Evolutionary conservation across 2,329 filamentous ascomycete species (phyloP).

Genomic region (Nemania diffusa): DNA sequence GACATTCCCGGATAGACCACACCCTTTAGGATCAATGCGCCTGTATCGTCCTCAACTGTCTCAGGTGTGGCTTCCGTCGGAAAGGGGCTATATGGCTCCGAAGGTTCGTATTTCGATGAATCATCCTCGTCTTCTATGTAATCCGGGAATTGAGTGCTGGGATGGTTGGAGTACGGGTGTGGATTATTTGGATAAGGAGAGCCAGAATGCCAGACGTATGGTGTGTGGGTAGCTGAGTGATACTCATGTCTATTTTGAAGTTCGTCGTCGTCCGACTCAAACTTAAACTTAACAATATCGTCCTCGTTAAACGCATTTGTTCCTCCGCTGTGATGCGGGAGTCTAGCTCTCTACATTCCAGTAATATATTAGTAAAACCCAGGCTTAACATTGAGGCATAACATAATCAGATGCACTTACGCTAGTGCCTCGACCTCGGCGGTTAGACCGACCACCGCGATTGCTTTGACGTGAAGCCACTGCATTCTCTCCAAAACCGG

Average conservation of each 20-base stretch:
- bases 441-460: constrained; percentile 32
- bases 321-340: constrained; percentile 3
- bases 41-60: constrained; percentile 41
- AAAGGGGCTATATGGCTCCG: constrained; percentile 45
- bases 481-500: constrained; percentile 45
- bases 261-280: constrained; percentile 38
- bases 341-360: constrained; percentile 16
- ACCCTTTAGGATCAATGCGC: constrained; percentile 67
- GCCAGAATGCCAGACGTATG: constrained; percentile 28
- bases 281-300: constrained; percentile 40
- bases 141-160: constrained; percentile 28
- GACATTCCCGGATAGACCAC: constrained; percentile 81
- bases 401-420: constrained; percentile 34
- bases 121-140: constrained; percentile 38
- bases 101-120: constrained; percentile 45
- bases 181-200: constrained; percentile 17
- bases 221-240: neutral
- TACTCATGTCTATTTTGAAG: constrained; percentile 26
- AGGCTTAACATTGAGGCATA: neutral
- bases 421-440: constrained; percentile 36
- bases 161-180: constrained; percentile 10
- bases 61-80: constrained; percentile 47
- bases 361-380: neutral
- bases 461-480: constrained; percentile 31
- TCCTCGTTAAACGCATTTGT: constrained; percentile 4